Evolutionary conservation across 495 filamentous ascomycete species (phyloP), one percentile per base, ranked within the genome.

Genomic region (Friedmanniomyces simplex): DNA sequence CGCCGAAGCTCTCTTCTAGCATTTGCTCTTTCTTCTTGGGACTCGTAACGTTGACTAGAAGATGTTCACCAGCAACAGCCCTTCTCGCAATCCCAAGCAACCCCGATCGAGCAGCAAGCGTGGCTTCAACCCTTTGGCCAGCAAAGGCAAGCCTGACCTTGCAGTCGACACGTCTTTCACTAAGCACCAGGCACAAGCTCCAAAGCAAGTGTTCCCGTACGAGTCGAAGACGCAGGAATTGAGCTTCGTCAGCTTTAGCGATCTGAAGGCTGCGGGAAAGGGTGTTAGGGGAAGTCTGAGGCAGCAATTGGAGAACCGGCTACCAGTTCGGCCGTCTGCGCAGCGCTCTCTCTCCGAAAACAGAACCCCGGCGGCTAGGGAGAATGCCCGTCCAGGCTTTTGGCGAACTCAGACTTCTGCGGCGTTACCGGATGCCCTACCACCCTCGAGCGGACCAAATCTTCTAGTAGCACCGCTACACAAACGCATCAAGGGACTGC

Each of bases 91-190:
- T 20, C 2, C 13, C 4, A 43, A 16, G 39, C 18, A 16, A 4
- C 2, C 45, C 18, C 52, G 37, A 7, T 16, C 45, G 14, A 37
- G 8, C 14, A 53, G 50, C 39, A 53, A 53, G 21, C 57, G 32
- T 13, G 21, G 18, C 16, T 47, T 49, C 37, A 61, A 57, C 16
- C 42, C 42, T 4, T 21, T 54, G 16, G 41, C 25, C 2, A 57
- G 26, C 21, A 57, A 52, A 28, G 36, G 32, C 14, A 68, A 59
- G 45, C 69, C 67, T 14, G 65, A 63, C 7, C 68, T 70, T 25
- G 66, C 57, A 5, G 53, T 71, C 4, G 64, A 69, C 36, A 71
- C 69, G 1, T 68, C 57, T 41, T 64, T 71, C 50, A 51, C 64
- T 18, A 47, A 60, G 21, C 66, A 67, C 43, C 53, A 47, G 34